Conservation (phyloP, 1,139 yeast genomes). For the Meyerozyma guilliermondii region DNA sequence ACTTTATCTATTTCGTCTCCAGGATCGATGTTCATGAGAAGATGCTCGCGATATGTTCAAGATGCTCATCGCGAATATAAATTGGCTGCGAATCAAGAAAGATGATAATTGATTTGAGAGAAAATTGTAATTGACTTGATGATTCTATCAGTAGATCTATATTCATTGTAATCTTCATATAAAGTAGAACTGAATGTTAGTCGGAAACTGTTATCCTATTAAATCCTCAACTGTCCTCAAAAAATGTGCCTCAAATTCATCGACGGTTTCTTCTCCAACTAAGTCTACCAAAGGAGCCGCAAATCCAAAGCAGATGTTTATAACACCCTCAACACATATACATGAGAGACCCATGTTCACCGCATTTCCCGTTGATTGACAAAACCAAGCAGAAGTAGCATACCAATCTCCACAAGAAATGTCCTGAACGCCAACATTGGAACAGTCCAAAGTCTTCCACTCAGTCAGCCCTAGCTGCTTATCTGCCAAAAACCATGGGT, state of each 20-base stretch:
- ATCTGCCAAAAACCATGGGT: constrained; percentile 10
- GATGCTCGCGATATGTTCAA: no score
- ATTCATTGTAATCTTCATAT: neutral
- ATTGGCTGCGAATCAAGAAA: no score
- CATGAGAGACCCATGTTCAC: constrained; percentile 17
- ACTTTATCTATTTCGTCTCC: constrained; percentile 38
- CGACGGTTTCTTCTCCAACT: neutral
- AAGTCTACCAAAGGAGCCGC: neutral
- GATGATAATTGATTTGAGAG: neutral
- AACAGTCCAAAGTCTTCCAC: constrained; percentile 18
- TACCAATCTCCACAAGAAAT: constrained; percentile 12
- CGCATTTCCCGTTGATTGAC: constrained; percentile 20
- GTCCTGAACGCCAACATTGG: constrained; percentile 22
- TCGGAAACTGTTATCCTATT: neutral
- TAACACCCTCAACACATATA: constrained; percentile 3
- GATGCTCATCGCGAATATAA: neutral
- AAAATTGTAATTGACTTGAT: neutral
- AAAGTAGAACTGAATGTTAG: neutral
- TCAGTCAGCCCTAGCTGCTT: constrained; percentile 8
- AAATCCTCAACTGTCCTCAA: neutral
- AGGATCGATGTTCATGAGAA: neutral
- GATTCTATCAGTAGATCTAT: no score
- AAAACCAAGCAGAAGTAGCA: constrained; percentile 19
- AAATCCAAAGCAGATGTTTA: neutral
- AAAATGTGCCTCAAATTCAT: neutral